A percentile compares a stretch with the other conserved stretches of the same genome.
These are phyloP conservation scores for Papilionanthe hybrid DNA, from an alignment of 116 monocot species.

Conservation along the genomic window DNA sequence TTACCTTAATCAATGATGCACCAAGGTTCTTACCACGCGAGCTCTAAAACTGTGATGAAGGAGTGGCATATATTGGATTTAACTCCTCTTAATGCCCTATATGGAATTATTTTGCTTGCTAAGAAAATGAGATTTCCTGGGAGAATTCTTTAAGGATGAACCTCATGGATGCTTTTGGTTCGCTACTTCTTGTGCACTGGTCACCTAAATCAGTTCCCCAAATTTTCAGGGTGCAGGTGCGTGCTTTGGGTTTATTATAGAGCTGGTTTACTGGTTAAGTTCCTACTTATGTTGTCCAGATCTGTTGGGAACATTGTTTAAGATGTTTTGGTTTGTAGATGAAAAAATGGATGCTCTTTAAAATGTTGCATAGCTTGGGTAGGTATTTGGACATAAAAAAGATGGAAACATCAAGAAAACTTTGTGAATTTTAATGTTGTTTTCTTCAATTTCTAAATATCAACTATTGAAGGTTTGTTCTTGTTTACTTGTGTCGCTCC, in stretches of 20 bases:
- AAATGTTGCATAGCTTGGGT: neutral
- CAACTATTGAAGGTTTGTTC: neutral
- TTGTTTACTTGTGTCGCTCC: neutral
- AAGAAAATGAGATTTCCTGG: neutral
- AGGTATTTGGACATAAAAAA: neutral
- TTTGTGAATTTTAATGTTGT: neutral
- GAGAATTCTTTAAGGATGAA: neutral
- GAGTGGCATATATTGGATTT: neutral
- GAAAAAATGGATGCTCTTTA: neutral
- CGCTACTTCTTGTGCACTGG: neutral
- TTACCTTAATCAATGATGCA: neutral
- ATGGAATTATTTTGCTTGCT: neutral
- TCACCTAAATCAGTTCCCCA: slow-evolving; percentile 11
- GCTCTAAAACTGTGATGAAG: neutral
- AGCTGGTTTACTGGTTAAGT: neutral
- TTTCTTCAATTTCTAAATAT: neutral
- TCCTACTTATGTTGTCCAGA: neutral
- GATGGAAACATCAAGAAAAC: neutral
- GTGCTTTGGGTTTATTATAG: slow-evolving; percentile 2
- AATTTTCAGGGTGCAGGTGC: slow-evolving; percentile 25
- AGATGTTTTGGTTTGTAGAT: slow-evolving; percentile 1
- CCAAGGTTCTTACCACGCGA: neutral
- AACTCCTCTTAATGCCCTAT: neutral
- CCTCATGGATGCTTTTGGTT: neutral
- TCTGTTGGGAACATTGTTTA: neutral